Base-by-base conservation (phyloP, 345 rosid genomes). In the Boechera divaricarpa region DNA sequence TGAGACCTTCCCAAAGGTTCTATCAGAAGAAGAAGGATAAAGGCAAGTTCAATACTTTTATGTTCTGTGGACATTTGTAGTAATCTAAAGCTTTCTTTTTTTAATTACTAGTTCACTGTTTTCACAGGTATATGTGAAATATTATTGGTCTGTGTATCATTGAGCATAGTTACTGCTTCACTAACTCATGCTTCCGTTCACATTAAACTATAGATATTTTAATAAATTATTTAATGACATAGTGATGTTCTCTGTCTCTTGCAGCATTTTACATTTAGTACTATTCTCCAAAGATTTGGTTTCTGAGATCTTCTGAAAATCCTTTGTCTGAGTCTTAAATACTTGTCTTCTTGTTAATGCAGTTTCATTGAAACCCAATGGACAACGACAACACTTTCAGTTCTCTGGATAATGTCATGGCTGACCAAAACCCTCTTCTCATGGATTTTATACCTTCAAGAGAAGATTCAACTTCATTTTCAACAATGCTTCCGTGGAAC, bases 321-420 rank as follows among this genome's bases (percentile, higher is more conserved):
- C 44, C 52, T 36, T 71, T 77, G 71, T 70, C 59, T 45, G 61
- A 70, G 68, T 32, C 47, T 72, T 72, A 10, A 73, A 39, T 44
- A 58, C 42, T 73, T 73, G 36, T 69, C 24, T 28, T 39, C n/a
- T 16, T 79, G 70, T 35, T 60, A 53, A 52, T 68, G 82, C 82
- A 79, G 78, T 54, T 54, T 42, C 42, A 16, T 51, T 59, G 64
- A 73, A 16, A 60, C 52, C 79, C 63, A 56, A 69, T 64, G 81
- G 77, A 73, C 72, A 87, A 87, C 87, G 64, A 81, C 84, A 80
- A 83, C 77, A 78, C 82, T 83, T 86, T 81, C 35, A 63, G 75
- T 76, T 78, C 79, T 79, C 75, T 81, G 12, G 60, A 74, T 13
- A 80, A 83, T 67, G 82, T 75, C 78, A 63, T 65, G 64, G 45